phyloP scores from a whole-genome alignment of 148 eudicot species.

The Silene conica region DNA sequence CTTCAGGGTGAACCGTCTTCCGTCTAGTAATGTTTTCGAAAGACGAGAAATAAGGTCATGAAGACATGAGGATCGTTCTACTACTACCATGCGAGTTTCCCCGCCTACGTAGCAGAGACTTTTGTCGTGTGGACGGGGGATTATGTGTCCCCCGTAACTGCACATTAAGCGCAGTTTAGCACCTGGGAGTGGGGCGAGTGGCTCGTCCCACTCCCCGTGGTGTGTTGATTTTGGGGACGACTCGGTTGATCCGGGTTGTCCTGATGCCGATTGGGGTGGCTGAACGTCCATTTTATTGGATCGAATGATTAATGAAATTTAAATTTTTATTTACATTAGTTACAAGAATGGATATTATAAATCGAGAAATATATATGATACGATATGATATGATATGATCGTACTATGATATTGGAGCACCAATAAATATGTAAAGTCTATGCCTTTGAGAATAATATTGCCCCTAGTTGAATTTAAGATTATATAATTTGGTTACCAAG shows the following conservation, averaged over 20 bases:
- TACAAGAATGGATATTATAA: no score
- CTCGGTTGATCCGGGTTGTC: constrained; percentile 29
- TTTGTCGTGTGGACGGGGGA: constrained; percentile 79
- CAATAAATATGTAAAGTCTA: neutral
- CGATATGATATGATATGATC: neutral
- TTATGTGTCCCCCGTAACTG: constrained; percentile 81
- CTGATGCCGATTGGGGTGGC: neutral
- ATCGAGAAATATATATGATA: neutral
- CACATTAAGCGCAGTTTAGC: constrained; percentile 78
- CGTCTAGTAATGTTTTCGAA: constrained; percentile 48
- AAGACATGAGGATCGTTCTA: constrained; percentile 50
- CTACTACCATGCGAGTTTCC: constrained; percentile 64
- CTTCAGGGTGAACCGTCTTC: constrained; percentile 52
- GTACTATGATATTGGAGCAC: no score
- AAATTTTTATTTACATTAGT: neutral
- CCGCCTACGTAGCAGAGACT: constrained; percentile 77
- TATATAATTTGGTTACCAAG: neutral
- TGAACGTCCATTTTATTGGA: neutral
- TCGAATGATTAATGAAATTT: neutral
- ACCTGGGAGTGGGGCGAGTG: constrained; percentile 49
- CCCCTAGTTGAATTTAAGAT: neutral
- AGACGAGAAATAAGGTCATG: constrained; percentile 41
- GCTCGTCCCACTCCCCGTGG: constrained; percentile 46
- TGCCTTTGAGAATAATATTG: neutral
- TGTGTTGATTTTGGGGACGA: constrained; percentile 40